phyloP scores from a whole-genome alignment of 2,329 filamentous ascomycete genomes.

The Teratosphaeria pseudoeucalypti region DNA sequence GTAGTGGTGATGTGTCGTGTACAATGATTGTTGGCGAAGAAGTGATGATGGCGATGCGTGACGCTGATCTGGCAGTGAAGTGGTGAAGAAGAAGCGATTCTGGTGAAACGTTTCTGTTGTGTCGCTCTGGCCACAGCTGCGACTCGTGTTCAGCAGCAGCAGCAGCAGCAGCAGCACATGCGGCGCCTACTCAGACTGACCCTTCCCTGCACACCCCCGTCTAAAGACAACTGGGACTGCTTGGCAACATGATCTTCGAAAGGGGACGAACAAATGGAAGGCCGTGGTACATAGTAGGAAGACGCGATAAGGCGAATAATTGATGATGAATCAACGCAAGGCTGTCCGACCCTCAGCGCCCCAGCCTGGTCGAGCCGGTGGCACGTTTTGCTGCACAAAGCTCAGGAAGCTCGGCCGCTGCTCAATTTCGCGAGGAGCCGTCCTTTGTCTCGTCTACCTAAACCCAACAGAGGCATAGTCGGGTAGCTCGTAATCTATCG shows the following conservation, averaged over 20 bases:
- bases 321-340: background rate
- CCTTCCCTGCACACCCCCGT: background rate
- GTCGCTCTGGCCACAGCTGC: background rate
- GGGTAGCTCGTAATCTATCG: background rate
- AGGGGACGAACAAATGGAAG: background rate
- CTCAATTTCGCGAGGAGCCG: background rate
- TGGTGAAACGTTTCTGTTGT: background rate
- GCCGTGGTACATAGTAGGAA: background rate
- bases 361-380: background rate
- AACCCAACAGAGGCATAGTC: background rate
- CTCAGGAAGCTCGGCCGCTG: background rate
- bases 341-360: background rate
- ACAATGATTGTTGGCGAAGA: background rate
- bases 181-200: background rate
- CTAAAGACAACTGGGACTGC: background rate
- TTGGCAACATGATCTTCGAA: background rate
- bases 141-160: background rate
- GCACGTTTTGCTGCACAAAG: background rate
- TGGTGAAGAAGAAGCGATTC: background rate
- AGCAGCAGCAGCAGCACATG: background rate
- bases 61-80: background rate
- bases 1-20: background rate
- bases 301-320: background rate
- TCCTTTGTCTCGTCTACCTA: background rate
- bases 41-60: background rate